Base-by-base conservation (phyloP, 2,329 filamentous ascomycete species). In the Parastagonospora nodorum region DNA sequence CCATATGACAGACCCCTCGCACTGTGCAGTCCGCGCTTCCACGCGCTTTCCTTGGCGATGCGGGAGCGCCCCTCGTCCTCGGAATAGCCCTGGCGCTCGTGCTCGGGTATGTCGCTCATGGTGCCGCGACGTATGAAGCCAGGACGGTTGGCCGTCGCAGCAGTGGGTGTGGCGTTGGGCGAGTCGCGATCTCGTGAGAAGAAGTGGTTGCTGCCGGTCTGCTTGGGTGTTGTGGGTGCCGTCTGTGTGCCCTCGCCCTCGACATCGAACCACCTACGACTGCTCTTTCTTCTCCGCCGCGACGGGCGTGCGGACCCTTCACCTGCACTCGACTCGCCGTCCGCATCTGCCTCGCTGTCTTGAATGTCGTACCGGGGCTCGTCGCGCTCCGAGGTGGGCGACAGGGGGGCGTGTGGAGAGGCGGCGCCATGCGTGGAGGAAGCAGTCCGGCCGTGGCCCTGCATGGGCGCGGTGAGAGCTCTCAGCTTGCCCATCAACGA, bases 261-360 rank as follows among this genome's bases (percentile, higher is more conserved):
- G 28, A 51, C 56, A 10, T 66, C 63, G 73, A 76, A 82, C 79
- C 69, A 83, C 59, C 85, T 78, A 53, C 82, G 81, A 61, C 80
- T 86, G 67, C 84, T 85, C 57, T 84, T 83, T 72, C 86, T 87
- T 72, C 86, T 86, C 72, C 82, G 86, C 14, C 76, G 76, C n/a
- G 62, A 54, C 40, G 75, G 72, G 8, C 66, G 61, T 4, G 69
- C 71, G 5, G 71, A 69, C 10, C 74, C 75, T 54, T 96, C 92
- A 45, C 92, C 90, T 0, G 87, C 89, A 38, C 91, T 96, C 68
- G 94, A 90, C 69, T 96, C 92, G 1, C 88, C 90, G 70, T 94
- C 90, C 1, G 88, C 87, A 65, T 89, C 87, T 11, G 80, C 85
- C 70, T 92, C 90, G 69, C 86, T 89, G 15, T 84, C 85, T 24